Percentiles rank a stretch among this genome's conserved stretches.
Conservation (phyloP, 257 asterid genomes). For the Nicotiana undulata region DNA sequence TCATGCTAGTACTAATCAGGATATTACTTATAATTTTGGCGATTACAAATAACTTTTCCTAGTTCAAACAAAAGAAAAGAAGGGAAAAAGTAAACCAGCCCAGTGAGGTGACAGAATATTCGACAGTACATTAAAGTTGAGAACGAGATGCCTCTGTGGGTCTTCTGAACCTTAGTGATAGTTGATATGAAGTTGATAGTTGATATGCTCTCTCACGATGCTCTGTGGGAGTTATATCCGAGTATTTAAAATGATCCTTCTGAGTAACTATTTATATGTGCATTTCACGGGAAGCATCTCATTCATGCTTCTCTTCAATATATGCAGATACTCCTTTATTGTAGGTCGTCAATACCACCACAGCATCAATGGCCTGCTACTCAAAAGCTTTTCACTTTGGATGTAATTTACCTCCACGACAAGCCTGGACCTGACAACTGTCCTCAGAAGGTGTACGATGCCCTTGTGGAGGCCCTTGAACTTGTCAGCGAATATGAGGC, state of each 20-base stretch:
- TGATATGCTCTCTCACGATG: not conserved
- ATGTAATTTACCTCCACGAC: conserved; percentile 86
- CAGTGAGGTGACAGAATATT: not conserved
- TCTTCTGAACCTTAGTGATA: not conserved
- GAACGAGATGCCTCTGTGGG: not conserved
- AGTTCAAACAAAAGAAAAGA: not conserved
- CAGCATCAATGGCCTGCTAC: conserved; percentile 49
- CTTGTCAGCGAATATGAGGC: conserved; percentile 67
- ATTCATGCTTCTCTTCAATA: conserved; percentile 6
- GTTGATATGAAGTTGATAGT: not conserved
- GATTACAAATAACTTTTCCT: not conserved
- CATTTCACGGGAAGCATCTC: not conserved
- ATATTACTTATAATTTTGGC: too few species aligned
- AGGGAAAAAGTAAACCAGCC: not conserved
- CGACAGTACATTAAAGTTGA: not conserved
- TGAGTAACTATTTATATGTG: too few species aligned
- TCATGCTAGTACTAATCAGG: not conserved
- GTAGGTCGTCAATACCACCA: conserved; percentile 71
- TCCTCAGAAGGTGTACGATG: conserved; percentile 75
- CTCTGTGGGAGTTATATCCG: not conserved
- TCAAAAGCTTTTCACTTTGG: conserved; percentile 72
- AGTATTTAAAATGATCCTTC: not conserved
- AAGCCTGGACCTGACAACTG: conserved; percentile 88
- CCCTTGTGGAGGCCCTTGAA: conserved; percentile 85
- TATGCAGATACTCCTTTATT: conserved; percentile 63